Base-by-base conservation (phyloP, 768 basidiomycete species). In the Tylopilus intermedius region DNA sequence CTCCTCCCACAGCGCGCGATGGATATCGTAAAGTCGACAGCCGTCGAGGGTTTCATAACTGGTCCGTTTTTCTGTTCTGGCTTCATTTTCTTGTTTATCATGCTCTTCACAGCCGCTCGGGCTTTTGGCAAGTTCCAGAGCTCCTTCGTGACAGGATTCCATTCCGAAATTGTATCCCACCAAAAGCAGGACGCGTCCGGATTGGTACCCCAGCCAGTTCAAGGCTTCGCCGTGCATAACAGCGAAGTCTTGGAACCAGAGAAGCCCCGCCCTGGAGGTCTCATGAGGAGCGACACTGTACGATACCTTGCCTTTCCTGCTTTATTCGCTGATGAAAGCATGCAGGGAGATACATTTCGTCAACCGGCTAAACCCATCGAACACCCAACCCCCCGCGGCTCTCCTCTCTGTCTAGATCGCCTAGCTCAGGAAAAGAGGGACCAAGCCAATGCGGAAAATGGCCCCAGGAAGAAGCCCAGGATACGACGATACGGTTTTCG, bases 341-440 rank as follows among this genome's bases (percentile, higher is more conserved):
- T 45, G 22, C 59, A 93, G 90, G 77, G 75, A 68, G 91, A 95
- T 61, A 83, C 84, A 0, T 98, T 96, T 71, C 79, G 82, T 47
- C 75, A 82, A 63, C 91, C 90, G 2, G 80, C 81, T 5, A 84
- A 79, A 61, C 81, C 84, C 8, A 68, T 88, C 7, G 85, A 87
- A 61, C 88, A 88, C 3, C 83, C 85, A 10, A 88, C 88, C 13
- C 88, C 90, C 1, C 77, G 90, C 44, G 71, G 80, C 0, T 96
- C 94, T 5, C 62, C 90, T 4, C 80, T 97, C 1, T 94, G 95
- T 4, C 76, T 98, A 6, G 94, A 99, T 65, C 79, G 79, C 24
- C 77, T 98, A 2, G 96, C 96, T 0, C 82, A 79, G 45, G 92
- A 96, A 66, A 99, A 97, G 71, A 76, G 92, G 49, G 82, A 79